Conservation (phyloP, 495 filamentous ascomycete genomes). For the Choiromyces venosus region DNA sequence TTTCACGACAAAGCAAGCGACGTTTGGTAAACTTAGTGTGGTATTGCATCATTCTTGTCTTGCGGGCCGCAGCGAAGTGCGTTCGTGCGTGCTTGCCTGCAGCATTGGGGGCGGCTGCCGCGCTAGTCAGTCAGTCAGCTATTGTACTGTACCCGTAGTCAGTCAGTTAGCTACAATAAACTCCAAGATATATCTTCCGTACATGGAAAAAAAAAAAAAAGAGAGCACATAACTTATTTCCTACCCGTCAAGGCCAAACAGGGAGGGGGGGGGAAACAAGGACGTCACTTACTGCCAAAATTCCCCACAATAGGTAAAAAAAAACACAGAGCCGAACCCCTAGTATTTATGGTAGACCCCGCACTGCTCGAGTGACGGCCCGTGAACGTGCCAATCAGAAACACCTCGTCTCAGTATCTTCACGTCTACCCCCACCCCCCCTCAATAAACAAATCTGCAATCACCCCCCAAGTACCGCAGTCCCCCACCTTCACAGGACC, state of each 20-base stretch:
- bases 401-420: background rate
- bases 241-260: too few species aligned
- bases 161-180: too few species aligned
- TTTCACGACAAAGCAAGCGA: background rate
- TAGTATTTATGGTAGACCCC: background rate
- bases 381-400: background rate
- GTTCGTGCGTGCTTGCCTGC: too few species aligned
- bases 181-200: too few species aligned
- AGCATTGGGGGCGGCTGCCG: background rate
- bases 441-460: background rate
- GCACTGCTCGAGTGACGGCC: background rate
- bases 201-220: too few species aligned
- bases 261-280: too few species aligned
- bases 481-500: background rate
- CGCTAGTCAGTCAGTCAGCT: too few species aligned
- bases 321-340: background rate
- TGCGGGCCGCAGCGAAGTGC: background rate
- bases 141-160: too few species aligned
- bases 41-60: background rate
- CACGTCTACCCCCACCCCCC: background rate
- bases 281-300: background rate
- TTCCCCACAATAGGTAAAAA: too few species aligned
- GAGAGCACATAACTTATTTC: too few species aligned
- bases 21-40: background rate
- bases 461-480: background rate